Conservation (phyloP, 352 stramenopile genomes). For the Plasmopara muralis region DNA sequence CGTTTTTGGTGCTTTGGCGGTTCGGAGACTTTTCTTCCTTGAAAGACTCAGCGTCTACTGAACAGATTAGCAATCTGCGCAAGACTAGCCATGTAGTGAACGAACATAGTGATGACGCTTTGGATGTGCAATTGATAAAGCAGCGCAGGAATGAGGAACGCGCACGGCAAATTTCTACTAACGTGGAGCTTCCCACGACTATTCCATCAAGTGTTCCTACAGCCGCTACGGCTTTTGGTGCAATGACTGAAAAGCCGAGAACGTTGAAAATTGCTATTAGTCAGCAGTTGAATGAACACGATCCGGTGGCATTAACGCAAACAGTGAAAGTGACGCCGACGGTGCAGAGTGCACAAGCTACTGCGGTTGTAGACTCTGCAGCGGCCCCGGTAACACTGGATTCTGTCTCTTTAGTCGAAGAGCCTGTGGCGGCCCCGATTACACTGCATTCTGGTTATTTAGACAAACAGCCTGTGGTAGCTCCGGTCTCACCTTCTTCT, state of each 20-base stretch:
- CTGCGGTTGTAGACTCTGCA: slow-evolving; percentile 3
- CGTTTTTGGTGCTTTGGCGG: slow-evolving; percentile 22
- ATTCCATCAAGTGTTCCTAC: slow-evolving; percentile 4
- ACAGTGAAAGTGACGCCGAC: slow-evolving; percentile 4
- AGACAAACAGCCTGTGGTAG: too few relatives aligned
- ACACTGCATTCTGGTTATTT: too few relatives aligned
- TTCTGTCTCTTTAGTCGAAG: neutral
- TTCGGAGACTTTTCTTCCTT: slow-evolving; percentile 13
- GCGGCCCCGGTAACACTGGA: neutral
- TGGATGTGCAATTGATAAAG: slow-evolving; percentile 16
- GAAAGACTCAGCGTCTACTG: slow-evolving; percentile 11
- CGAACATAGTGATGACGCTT: slow-evolving; percentile 11
- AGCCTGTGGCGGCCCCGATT: too few relatives aligned
- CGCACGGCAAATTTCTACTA: slow-evolving; percentile 20
- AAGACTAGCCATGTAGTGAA: slow-evolving; percentile 15
- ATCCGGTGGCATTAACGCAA: neutral
- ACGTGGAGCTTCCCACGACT: slow-evolving; percentile 20
- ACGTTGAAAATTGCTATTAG: too few relatives aligned
- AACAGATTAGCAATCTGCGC: slow-evolving; percentile 29
- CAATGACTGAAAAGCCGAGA: neutral
- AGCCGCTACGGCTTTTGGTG: slow-evolving; percentile 2
- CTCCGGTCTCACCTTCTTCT: too few relatives aligned
- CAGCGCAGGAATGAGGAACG: slow-evolving; percentile 15
- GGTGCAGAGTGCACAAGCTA: slow-evolving; percentile 6
- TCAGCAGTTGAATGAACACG: neutral